These are phyloP conservation scores for Trichoderma sp. DNA, from an alignment of 2,329 filamentous ascomycete genomes.

Conservation along the genomic window DNA sequence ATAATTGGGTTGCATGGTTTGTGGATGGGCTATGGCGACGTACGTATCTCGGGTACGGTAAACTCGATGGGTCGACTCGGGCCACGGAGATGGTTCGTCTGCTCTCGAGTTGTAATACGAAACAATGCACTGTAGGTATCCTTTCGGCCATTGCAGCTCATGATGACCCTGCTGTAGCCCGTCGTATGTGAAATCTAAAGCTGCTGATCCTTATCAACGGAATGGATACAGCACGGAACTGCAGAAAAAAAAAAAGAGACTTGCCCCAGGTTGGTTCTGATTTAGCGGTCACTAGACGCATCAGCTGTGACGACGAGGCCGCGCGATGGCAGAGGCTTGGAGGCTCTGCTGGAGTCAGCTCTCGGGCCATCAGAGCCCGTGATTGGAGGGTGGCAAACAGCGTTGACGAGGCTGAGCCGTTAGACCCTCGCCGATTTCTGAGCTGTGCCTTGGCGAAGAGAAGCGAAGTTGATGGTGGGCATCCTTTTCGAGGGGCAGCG, in stretches of 20 bases:
- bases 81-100: background rate
- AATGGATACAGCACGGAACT: background rate
- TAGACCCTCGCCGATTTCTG: background rate
- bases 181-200: background rate
- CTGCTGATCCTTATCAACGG: background rate
- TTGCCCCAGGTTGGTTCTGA: background rate
- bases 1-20: background rate
- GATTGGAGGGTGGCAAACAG: background rate
- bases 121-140: background rate
- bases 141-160: background rate
- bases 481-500: background rate
- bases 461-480: background rate
- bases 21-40: background rate
- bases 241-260: background rate
- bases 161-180: background rate
- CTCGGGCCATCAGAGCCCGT: background rate
- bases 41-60: background rate
- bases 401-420: constrained; percentile 7
- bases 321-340: constrained; percentile 12
- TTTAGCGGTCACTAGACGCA: constrained; percentile 7
- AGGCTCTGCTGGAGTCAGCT: background rate
- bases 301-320: constrained; percentile 16
- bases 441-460: background rate
- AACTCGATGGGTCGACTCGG: background rate
- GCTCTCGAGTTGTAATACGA: background rate